Conservation (phyloP, 805 yeast genomes). For the Zygotorulaspora chibaensis region DNA sequence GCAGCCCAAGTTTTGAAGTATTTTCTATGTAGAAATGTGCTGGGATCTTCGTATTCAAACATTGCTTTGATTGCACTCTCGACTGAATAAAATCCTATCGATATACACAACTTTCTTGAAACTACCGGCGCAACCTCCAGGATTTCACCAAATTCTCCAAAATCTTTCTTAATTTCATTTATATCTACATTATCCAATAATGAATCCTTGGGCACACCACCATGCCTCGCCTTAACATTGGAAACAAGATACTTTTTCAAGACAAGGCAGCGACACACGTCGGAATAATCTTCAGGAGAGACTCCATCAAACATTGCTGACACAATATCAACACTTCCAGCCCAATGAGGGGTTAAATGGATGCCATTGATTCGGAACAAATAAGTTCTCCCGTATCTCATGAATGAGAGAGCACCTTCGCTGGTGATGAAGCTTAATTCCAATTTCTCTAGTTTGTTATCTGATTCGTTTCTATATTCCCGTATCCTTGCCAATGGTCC, state of each 20-base stretch:
- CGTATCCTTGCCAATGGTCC: constrained; percentile 58
- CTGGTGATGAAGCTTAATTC: constrained; percentile 51
- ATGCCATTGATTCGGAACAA: constrained; percentile 57
- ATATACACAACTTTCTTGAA: constrained; percentile 58
- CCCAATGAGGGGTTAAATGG: constrained; percentile 47
- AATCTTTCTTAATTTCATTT: constrained; percentile 44
- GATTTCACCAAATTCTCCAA: constrained; percentile 53
- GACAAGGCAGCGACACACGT: constrained; percentile 55
- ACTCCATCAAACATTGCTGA: background rate
- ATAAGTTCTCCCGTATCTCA: constrained; percentile 47
- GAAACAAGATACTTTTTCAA: constrained; percentile 36
- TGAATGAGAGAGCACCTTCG: constrained; percentile 52
- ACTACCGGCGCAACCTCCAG: constrained; percentile 63
- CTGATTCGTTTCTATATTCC: constrained; percentile 17
- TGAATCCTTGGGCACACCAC: constrained; percentile 14
- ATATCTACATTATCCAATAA: constrained; percentile 47
- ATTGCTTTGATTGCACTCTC: constrained; percentile 58
- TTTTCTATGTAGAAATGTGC: constrained; percentile 38
- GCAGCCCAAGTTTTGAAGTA: constrained; percentile 55
- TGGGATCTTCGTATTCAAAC: constrained; percentile 38
- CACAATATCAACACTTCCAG: constrained; percentile 12
- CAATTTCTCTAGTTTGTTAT: constrained; percentile 30
- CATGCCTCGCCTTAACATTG: constrained; percentile 4
- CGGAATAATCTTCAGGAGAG: constrained; percentile 25
- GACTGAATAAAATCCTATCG: constrained; percentile 56